These are phyloP conservation scores for Zygnema circumcarinatum DNA, from an alignment of 139 green algal species.

Conservation along the genomic window DNA sequence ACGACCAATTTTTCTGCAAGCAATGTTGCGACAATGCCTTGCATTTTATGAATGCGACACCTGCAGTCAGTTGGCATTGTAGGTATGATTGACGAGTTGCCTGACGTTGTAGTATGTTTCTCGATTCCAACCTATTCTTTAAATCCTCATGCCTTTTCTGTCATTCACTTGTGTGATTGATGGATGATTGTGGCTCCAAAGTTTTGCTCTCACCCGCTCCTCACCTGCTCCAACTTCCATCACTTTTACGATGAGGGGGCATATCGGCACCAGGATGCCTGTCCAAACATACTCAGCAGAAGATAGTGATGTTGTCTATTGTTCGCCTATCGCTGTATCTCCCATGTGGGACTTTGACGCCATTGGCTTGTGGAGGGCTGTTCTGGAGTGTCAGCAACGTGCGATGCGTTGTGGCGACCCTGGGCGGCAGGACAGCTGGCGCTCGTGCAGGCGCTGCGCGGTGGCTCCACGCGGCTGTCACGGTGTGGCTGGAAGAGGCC, in stretches of 20 bases:
- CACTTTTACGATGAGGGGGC: no score
- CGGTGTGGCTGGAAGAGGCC: not conserved
- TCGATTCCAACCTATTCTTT: no score
- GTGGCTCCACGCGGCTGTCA: not conserved
- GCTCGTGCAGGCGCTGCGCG: not conserved
- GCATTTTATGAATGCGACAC: not conserved
- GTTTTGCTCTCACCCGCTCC: no score
- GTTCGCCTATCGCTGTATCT: not conserved
- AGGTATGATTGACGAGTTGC: not conserved
- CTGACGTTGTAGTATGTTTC: no score
- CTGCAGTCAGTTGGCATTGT: not conserved
- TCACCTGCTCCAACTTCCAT: no score
- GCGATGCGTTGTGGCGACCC: not conserved
- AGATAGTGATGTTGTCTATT: not conserved
- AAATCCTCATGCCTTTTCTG: no score
- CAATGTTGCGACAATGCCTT: not conserved
- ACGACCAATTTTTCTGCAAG: not conserved
- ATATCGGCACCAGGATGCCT: no score
- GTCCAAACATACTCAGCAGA: not conserved
- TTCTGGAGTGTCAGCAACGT: slow-evolving; percentile 4
- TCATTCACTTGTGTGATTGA: no score
- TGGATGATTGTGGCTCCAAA: no score
- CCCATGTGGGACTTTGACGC: not conserved
- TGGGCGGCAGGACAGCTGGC: not conserved
- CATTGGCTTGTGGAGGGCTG: not conserved